phyloP scores from a whole-genome alignment of 768 basidiomycete genomes.

The Pulveroboletus sp. region DNA sequence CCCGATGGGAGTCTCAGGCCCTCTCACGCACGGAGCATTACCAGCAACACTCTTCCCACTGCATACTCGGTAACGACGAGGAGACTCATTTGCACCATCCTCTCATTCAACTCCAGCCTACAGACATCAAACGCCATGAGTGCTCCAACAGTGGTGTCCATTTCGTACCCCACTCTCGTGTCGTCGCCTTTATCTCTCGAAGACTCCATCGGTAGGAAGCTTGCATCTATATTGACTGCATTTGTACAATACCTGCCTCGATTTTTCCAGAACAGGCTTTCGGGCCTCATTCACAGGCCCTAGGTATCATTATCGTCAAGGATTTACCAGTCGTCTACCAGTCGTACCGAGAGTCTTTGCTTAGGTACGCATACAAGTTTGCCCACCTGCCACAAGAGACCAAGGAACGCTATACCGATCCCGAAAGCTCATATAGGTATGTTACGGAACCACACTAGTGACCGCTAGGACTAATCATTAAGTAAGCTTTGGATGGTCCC shows the following conservation, averaged over 20 bases:
- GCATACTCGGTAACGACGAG: slow-evolving; percentile 1
- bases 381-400: slow-evolving; percentile 59
- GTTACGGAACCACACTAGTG: slow-evolving; percentile 12
- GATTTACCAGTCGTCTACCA: slow-evolving; percentile 72
- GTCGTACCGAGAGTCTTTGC: slow-evolving; percentile 60
- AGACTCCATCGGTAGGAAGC: slow-evolving; percentile 54
- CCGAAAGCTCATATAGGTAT: slow-evolving; percentile 70
- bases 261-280: slow-evolving; percentile 63
- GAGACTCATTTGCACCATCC: slow-evolving; percentile 3
- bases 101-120: slow-evolving; percentile 5
- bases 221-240: neutral
- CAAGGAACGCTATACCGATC: slow-evolving; percentile 73
- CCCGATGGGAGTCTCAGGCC: too few species aligned
- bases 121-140: slow-evolving; percentile 16
- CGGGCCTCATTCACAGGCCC: slow-evolving; percentile 66
- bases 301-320: slow-evolving; percentile 78
- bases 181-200: slow-evolving; percentile 49
- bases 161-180: slow-evolving; percentile 58
- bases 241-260: neutral
- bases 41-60: neutral
- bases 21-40: too few species aligned
- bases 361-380: slow-evolving; percentile 73
- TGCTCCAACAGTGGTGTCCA: slow-evolving; percentile 36
- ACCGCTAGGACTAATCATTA: neutral
- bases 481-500: slow-evolving; percentile 90